Evolutionary conservation across 257 asterid genomes (phyloP).

Genomic region (Fraxinus quadrangulata): DNA sequence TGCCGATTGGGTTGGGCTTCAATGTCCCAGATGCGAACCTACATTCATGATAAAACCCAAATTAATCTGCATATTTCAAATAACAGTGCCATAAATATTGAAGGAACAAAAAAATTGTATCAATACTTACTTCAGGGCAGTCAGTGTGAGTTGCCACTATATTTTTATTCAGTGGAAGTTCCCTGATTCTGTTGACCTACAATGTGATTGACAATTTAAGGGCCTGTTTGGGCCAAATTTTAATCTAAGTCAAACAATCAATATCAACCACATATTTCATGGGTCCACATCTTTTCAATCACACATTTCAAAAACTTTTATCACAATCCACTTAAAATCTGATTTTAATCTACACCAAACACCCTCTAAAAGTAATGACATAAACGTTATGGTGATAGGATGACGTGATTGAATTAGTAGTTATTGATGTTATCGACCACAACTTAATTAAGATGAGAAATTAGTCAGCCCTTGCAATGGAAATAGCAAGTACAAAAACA

Average conservation of each 20-base stretch:
- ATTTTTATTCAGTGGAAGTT: slow-evolving; percentile 89
- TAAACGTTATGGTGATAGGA: not conserved
- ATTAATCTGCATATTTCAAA: slow-evolving; percentile 15
- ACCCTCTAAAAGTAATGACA: not conserved
- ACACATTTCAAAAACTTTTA: too few species aligned
- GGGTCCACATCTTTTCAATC: too few species aligned
- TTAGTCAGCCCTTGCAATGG: not conserved
- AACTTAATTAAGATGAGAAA: not conserved
- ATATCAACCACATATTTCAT: too few species aligned
- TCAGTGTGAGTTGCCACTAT: slow-evolving; percentile 1
- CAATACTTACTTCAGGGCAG: slow-evolving; percentile 3
- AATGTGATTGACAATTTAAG: slow-evolving; percentile 19
- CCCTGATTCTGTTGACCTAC: slow-evolving; percentile 97
- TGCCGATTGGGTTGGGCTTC: slow-evolving; percentile 95
- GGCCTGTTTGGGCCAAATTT: too few species aligned
- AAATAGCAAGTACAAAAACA: not conserved
- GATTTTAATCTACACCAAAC: too few species aligned
- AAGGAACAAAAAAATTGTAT: slow-evolving; percentile 11
- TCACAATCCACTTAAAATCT: too few species aligned
- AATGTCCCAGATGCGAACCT: slow-evolving; percentile 98
- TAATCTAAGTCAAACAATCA: too few species aligned
- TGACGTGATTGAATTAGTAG: not conserved
- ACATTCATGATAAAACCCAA: slow-evolving; percentile 16
- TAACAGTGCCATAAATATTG: slow-evolving; percentile 7
- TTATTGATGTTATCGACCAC: not conserved